These are phyloP conservation scores for Candida bentonensis DNA, from an alignment of 805 yeast genomes.

Conservation along the genomic window DNA sequence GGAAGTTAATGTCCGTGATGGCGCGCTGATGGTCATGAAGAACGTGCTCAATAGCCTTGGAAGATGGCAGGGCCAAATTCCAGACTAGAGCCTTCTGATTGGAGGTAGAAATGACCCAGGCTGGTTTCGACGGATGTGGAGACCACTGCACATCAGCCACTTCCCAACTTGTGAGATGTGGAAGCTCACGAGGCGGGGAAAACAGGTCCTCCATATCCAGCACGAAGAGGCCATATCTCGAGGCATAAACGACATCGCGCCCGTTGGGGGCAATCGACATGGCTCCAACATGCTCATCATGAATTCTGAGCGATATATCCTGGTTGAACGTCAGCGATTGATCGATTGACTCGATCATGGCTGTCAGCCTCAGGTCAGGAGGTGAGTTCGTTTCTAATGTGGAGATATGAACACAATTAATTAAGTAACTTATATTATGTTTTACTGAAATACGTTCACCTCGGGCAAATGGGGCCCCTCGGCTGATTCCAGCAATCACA, in stretches of 20 bases:
- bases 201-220: slow-evolving; percentile 95
- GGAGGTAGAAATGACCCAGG: slow-evolving; percentile 87
- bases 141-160: slow-evolving; percentile 99
- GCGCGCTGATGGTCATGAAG: slow-evolving; percentile 87
- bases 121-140: slow-evolving; percentile 71
- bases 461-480: no score
- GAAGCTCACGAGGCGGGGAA: slow-evolving; percentile 87
- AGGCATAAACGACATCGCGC: slow-evolving; percentile 86
- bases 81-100: slow-evolving; percentile 92
- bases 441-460: slow-evolving; percentile 34
- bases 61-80: slow-evolving; percentile 65
- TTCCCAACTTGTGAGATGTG: slow-evolving; percentile 90
- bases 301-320: slow-evolving; percentile 71
- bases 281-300: slow-evolving; percentile 73
- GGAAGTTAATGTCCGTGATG: slow-evolving; percentile 90
- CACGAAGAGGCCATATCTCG: slow-evolving; percentile 68
- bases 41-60: slow-evolving; percentile 70
- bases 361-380: not conserved
- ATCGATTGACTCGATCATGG: slow-evolving; percentile 4
- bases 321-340: slow-evolving; percentile 51
- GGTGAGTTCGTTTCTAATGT: not conserved
- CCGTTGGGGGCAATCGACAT: slow-evolving; percentile 84
- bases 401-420: not conserved
- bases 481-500: no score
- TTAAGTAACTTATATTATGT: slow-evolving; percentile 3